Conservation (phyloP, 2,329 filamentous ascomycete species). For the Alternaria conjuncta region DNA sequence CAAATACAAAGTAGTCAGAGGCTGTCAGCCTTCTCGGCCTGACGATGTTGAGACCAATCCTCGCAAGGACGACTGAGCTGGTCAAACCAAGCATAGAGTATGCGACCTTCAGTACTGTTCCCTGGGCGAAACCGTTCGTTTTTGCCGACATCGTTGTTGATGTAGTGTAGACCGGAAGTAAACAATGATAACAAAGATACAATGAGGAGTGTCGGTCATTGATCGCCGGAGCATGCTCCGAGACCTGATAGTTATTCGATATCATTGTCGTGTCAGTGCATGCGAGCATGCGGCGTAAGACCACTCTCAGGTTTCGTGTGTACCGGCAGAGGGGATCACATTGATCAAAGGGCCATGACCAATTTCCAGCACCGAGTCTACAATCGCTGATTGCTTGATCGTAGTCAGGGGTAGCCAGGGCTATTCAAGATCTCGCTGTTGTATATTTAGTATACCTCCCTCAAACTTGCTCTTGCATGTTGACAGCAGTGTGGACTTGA, state of each 20-base stretch:
- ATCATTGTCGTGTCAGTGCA: neutral
- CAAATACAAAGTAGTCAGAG: slow-evolving; percentile 25
- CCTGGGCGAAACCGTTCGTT: slow-evolving; percentile 18
- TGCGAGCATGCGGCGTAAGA: slow-evolving; percentile 1
- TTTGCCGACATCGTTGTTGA: slow-evolving; percentile 5
- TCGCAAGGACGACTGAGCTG: slow-evolving; percentile 14
- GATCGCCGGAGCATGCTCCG: neutral
- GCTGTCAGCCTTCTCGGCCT: slow-evolving; percentile 5
- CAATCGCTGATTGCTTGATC: neutral
- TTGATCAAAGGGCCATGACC: neutral
- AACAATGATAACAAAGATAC: neutral
- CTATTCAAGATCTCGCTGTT: neutral
- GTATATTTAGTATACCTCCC: neutral
- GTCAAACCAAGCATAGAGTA: slow-evolving; percentile 20
- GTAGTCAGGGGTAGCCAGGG: neutral
- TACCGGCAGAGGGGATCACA: neutral
- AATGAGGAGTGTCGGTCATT: neutral
- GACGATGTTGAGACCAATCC: slow-evolving; percentile 12
- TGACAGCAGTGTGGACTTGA: neutral
- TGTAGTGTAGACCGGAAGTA: neutral
- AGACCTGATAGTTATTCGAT: neutral
- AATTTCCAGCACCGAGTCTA: neutral
- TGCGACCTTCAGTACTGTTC: slow-evolving; percentile 17
- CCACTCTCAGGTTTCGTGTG: neutral
- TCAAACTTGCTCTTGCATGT: neutral